phyloP scores from a whole-genome alignment of 202 grass and related monocot genomes.

The Miscanthus sacchariflorus region DNA sequence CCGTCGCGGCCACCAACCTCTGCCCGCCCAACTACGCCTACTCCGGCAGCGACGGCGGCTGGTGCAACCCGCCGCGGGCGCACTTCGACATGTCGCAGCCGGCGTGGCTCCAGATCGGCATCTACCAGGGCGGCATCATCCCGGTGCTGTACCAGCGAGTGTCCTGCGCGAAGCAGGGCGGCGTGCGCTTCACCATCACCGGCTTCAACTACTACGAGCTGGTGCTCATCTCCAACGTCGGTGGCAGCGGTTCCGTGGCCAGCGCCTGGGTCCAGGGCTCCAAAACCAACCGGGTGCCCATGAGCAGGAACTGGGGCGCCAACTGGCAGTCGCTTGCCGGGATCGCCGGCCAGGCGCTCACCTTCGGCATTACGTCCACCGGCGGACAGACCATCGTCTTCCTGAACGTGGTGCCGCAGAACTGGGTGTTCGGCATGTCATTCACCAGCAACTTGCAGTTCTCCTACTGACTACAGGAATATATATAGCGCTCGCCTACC shows the following conservation, averaged over 20 bases:
- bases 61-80: constrained; percentile 86
- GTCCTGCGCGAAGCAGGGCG: constrained; percentile 53
- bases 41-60: constrained; percentile 68
- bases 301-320: constrained; percentile 66
- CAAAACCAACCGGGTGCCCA: constrained; percentile 34
- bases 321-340: constrained; percentile 51
- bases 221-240: constrained; percentile 69
- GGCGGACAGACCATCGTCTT: constrained; percentile 60
- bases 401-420: constrained; percentile 39
- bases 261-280: constrained; percentile 52
- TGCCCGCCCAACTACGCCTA: constrained; percentile 76
- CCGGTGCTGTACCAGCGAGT: constrained; percentile 56
- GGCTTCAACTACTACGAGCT: constrained; percentile 65
- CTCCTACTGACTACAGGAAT: constrained; percentile 10
- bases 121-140: constrained; percentile 53
- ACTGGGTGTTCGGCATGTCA: constrained; percentile 57
- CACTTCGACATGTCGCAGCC: constrained; percentile 90
- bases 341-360: constrained; percentile 47
- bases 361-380: constrained; percentile 55
- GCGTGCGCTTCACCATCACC: constrained; percentile 62
- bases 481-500: not conserved
- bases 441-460: constrained; percentile 68
- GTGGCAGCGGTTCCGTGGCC: constrained; percentile 53
- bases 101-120: constrained; percentile 52
- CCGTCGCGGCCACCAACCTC: constrained; percentile 66